A percentile compares a stretch with the other conserved stretches of the same genome.
Conservation (phyloP, 768 basidiomycete species). For the Podaxis sp. region DNA sequence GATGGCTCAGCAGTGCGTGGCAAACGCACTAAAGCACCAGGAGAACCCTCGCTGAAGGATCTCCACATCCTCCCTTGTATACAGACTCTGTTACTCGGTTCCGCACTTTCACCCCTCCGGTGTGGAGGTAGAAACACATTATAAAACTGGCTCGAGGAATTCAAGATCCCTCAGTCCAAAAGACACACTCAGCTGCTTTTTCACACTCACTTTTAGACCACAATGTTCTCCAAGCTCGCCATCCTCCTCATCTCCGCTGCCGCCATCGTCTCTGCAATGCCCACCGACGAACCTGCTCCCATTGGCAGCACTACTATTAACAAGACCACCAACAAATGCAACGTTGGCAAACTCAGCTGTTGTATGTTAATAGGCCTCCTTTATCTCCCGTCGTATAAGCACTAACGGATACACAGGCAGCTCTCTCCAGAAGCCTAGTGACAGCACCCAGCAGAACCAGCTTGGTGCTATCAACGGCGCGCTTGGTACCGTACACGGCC, state of each 20-base stretch:
- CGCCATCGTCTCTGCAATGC: background rate
- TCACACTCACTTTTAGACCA: background rate
- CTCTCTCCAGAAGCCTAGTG: background rate
- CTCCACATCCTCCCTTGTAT: background rate
- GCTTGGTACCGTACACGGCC: background rate
- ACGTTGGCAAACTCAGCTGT: background rate
- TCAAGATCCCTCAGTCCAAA: background rate
- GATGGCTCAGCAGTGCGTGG: too few species aligned
- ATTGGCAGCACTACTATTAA: background rate
- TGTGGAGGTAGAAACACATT: background rate
- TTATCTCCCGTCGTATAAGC: background rate
- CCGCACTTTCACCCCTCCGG: background rate
- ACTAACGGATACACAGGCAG: background rate
- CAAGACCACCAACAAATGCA: background rate
- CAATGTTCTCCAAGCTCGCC: background rate
- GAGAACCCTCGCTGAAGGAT: background rate
- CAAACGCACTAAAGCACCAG: too few species aligned
- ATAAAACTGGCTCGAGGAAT: background rate
- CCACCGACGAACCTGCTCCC: background rate
- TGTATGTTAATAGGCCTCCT: background rate
- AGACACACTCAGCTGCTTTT: background rate
- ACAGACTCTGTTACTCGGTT: background rate
- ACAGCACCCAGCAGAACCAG: background rate
- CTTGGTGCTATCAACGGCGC: background rate
- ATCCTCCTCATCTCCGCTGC: background rate